Evolutionary conservation across 2,329 filamentous ascomycete species (phyloP).

Genomic region (Parasarocladium wereldwijsianum): DNA sequence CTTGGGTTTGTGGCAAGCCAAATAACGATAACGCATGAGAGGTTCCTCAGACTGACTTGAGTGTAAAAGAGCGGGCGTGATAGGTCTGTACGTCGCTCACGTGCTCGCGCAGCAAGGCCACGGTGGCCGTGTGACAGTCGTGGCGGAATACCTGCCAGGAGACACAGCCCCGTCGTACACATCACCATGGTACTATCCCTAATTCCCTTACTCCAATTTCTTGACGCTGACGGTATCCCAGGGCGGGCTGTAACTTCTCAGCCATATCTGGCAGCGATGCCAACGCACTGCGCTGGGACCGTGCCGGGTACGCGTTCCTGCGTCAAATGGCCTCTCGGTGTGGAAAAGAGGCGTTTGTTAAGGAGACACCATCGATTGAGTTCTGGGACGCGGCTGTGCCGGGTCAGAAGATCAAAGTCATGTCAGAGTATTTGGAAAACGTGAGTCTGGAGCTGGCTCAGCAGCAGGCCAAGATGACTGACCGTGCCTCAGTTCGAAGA

Average conservation of each 20-base stretch:
- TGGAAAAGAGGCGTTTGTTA: constrained; percentile 18
- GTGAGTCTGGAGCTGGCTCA: constrained; percentile 12
- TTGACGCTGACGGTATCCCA: constrained; percentile 21
- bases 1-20: no score
- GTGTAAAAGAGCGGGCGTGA: constrained; percentile 24
- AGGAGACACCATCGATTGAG: constrained; percentile 22
- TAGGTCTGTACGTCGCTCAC: constrained; percentile 22
- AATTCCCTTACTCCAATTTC: constrained; percentile 21
- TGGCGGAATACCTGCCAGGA: constrained; percentile 25
- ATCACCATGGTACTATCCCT: constrained; percentile 25
- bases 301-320: constrained; percentile 22
- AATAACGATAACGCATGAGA: no score
- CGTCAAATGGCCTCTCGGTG: constrained; percentile 14
- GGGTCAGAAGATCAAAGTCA: constrained; percentile 22
- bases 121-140: constrained; percentile 17
- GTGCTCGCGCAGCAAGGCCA: constrained; percentile 20
- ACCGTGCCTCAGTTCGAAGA: constrained; percentile 12
- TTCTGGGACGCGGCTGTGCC: constrained; percentile 24
- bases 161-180: constrained; percentile 23
- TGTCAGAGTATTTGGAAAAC: constrained; percentile 25
- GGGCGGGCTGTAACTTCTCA: constrained; percentile 29
- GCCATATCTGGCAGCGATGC: constrained; percentile 24
- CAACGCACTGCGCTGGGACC: constrained; percentile 27
- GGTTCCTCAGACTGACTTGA: no score
- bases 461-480: not conserved